A percentile compares a stretch with the other conserved stretches of the same genome.
Evolutionary conservation across 495 filamentous ascomycete genomes (phyloP).

Genomic region (Aspergillus hancockii): DNA sequence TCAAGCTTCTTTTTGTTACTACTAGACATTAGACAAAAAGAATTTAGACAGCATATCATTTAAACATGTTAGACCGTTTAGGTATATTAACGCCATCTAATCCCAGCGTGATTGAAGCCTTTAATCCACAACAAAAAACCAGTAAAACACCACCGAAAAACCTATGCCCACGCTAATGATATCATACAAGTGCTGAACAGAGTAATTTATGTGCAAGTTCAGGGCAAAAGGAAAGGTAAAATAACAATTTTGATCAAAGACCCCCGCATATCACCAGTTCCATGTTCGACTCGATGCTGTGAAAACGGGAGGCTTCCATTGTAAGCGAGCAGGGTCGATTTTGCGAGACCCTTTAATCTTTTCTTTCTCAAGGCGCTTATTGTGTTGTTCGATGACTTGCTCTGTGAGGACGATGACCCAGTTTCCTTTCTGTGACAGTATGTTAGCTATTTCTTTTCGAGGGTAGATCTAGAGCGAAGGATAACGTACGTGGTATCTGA

Average conservation of each 20-base stretch:
- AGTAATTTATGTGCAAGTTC: not conserved
- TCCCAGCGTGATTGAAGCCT: not conserved
- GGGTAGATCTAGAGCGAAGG: not conserved
- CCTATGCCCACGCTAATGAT: not conserved
- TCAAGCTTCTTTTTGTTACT: not conserved
- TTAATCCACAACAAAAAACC: not conserved
- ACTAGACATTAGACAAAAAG: not conserved
- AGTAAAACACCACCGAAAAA: not conserved
- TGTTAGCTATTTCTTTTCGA: not conserved
- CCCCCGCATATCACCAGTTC: conserved; percentile 72
- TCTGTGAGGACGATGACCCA: conserved; percentile 88
- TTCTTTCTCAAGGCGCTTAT: conserved; percentile 72
- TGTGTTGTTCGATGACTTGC: conserved; percentile 74
- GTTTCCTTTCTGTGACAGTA: conserved; percentile 67
- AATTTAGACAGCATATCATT: not conserved
- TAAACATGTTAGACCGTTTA: not conserved
- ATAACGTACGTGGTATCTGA: conserved; percentile 72
- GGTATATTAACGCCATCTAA: not conserved
- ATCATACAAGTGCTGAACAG: not conserved
- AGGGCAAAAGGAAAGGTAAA: not conserved
- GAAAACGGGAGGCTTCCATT: conserved; percentile 97
- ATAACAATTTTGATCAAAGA: not conserved
- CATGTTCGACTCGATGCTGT: conserved; percentile 85
- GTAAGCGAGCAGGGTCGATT: conserved; percentile 75
- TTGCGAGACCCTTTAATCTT: conserved; percentile 71